Conservation (phyloP, 1,284 basidiomycete genomes). For the Trametes sp. region DNA sequence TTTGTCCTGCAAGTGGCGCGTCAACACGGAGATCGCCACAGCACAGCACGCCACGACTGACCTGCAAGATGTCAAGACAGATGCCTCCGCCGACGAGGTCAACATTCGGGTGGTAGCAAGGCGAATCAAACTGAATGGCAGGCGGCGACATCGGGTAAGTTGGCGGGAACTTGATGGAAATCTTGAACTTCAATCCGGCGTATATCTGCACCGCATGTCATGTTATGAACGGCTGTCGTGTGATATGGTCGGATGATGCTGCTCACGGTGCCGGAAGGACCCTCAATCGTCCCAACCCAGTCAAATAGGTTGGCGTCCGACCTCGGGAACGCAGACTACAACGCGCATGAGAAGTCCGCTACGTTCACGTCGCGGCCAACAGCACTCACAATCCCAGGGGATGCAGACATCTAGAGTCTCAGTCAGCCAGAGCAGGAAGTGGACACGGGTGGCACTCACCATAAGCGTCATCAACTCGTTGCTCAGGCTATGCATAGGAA, state of each 20-base stretch:
- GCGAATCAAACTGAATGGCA: conserved; percentile 81
- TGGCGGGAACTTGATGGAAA: conserved; percentile 81
- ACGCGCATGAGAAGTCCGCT: conserved; percentile 1
- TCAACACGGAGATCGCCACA: background rate
- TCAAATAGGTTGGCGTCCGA: conserved; percentile 84
- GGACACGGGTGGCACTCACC: conserved; percentile 53
- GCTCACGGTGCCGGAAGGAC: conserved; percentile 72
- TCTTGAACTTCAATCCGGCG: conserved; percentile 77
- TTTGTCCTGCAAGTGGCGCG: conserved; percentile 65
- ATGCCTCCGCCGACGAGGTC: conserved; percentile 82
- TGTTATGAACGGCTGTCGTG: background rate
- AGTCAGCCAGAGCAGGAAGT: conserved; percentile 10
- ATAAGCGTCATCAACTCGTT: conserved; percentile 87
- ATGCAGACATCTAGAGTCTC: conserved; percentile 75
- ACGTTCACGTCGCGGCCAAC: conserved; percentile 1
- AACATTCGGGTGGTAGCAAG: conserved; percentile 88
- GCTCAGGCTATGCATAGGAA: conserved; percentile 57
- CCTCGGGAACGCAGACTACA: conserved; percentile 84
- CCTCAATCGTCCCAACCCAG: conserved; percentile 86
- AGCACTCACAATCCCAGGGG: conserved; percentile 77
- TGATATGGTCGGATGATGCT: background rate
- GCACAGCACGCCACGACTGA: conserved; percentile 35
- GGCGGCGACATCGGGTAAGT: conserved; percentile 88
- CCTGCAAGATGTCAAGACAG: conserved; percentile 86
- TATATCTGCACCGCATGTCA: conserved; percentile 63